Evolutionary conservation across 164 flowering plant species (phyloP).

Genomic region (Santalum album): DNA sequence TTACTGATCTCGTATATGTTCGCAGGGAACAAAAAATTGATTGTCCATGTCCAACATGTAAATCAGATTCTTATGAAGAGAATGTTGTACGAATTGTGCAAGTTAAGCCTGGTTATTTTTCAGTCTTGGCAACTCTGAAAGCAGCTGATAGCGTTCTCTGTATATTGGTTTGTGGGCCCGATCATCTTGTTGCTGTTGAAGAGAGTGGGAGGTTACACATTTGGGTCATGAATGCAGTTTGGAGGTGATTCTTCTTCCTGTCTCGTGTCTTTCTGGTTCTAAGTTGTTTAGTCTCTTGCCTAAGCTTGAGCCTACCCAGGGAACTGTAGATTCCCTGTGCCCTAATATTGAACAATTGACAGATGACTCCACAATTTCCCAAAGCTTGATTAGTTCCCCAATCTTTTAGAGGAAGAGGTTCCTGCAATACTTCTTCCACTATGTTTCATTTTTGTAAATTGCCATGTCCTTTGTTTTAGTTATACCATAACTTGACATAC

Average conservation of each 20-base stretch:
- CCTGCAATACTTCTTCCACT: no score
- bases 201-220: constrained; percentile 61
- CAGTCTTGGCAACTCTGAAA: constrained; percentile 42
- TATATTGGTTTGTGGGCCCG: constrained; percentile 73
- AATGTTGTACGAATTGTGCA: constrained; percentile 65
- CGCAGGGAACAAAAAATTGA: constrained; percentile 45
- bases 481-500: no score
- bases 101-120: constrained; percentile 59
- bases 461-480: no score
- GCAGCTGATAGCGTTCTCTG: constrained; percentile 32
- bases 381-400: no score
- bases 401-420: no score
- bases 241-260: constrained; percentile 59
- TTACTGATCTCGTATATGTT: constrained; percentile 12
- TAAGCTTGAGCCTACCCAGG: not conserved
- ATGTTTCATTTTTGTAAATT: no score
- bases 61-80: constrained; percentile 35
- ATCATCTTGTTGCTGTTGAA: constrained; percentile 62
- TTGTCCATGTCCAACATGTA: constrained; percentile 63
- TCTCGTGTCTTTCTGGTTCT: not conserved
- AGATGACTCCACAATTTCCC: no score
- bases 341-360: no score
- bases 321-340: no score
- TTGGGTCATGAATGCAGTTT: constrained; percentile 74
- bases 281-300: not conserved